phyloP scores from a whole-genome alignment of 2,329 filamentous ascomycete species.

The Talaromyces atroroseus region DNA sequence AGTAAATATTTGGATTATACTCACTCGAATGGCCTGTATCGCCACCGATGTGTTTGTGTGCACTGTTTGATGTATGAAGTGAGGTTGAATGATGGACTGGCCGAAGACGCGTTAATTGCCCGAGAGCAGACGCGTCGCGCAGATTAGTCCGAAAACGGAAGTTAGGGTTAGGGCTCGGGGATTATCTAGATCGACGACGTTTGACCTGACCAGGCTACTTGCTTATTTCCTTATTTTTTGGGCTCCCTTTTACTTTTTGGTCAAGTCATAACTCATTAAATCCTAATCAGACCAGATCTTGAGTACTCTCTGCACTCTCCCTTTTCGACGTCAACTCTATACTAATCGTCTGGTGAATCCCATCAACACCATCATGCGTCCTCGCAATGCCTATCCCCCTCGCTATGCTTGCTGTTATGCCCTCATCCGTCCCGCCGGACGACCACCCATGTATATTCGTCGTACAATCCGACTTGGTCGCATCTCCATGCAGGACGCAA shows the following conservation, averaged over 20 bases:
- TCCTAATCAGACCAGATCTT: not conserved
- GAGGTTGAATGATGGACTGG: not conserved
- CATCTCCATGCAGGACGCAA: not conserved
- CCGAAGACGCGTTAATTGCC: slow-evolving; percentile 21
- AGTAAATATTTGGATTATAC: too few species aligned
- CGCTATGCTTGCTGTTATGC: too few species aligned
- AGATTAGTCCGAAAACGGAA: not conserved
- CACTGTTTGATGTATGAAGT: not conserved
- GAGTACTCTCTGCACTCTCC: not conserved
- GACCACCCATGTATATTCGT: not conserved
- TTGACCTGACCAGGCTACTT: too few species aligned
- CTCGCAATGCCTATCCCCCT: not conserved
- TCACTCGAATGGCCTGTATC: too few species aligned
- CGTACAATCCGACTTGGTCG: slow-evolving; percentile 22
- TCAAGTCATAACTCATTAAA: not conserved
- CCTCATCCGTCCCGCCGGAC: not conserved
- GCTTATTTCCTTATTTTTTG: too few species aligned
- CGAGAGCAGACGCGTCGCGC: slow-evolving; percentile 20
- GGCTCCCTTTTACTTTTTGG: too few species aligned
- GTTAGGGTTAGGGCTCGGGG: not conserved
- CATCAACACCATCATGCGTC: not conserved
- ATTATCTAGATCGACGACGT: too few species aligned
- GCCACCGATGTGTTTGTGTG: not conserved
- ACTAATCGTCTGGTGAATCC: not conserved
- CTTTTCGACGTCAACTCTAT: not conserved